Percentiles rank a stretch among this genome's conserved stretches.
phyloP scores from a whole-genome alignment of 1,284 basidiomycete genomes.

The Phellinidium pouzarii region DNA sequence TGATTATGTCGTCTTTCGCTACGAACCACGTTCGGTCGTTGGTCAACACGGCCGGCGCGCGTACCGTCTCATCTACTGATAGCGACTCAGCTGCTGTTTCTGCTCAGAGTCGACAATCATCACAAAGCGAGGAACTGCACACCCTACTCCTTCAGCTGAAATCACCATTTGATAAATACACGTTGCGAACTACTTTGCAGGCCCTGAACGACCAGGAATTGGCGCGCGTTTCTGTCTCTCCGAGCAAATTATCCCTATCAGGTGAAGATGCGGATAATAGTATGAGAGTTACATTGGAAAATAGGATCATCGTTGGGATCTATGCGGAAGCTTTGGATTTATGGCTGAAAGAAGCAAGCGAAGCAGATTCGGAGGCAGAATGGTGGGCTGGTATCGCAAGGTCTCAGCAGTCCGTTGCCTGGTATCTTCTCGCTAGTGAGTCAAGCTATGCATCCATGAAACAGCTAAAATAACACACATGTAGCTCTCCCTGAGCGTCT shows the following conservation, averaged over 20 bases:
- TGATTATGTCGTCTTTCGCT: conserved; percentile 18
- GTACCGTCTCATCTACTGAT: background rate
- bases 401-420: conserved; percentile 41
- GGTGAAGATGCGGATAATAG: conserved; percentile 1
- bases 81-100: background rate
- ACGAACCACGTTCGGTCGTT: conserved; percentile 14
- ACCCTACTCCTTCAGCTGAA: conserved; percentile 3
- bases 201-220: background rate
- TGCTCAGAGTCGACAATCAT: background rate
- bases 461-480: background rate
- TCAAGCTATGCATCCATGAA: conserved; percentile 10
- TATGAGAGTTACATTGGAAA: conserved; percentile 2
- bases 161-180: conserved; percentile 9
- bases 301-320: conserved; percentile 40
- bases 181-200: background rate
- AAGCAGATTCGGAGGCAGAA: conserved; percentile 61
- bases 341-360: conserved; percentile 52
- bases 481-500: conserved; percentile 55
- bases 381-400: conserved; percentile 69
- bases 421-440: conserved; percentile 65
- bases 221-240: background rate
- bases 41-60: background rate
- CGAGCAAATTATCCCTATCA: too few relatives aligned
- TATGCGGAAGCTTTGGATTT: conserved; percentile 55
- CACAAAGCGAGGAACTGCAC: background rate